These are phyloP conservation scores for Pichia pseudocactophila DNA, from an alignment of 805 yeast genomes.

Conservation along the genomic window DNA sequence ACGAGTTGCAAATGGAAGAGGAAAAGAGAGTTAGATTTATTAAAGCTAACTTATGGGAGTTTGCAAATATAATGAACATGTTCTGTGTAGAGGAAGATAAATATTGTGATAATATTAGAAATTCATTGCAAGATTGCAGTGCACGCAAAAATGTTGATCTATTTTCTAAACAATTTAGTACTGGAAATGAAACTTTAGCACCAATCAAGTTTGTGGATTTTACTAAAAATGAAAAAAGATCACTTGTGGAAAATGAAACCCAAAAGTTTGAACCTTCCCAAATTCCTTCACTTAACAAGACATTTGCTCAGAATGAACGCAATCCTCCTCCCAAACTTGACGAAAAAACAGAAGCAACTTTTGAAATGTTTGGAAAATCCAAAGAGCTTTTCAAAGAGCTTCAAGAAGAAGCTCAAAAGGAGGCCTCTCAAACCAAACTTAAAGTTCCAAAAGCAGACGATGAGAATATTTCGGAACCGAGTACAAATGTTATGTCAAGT, in stretches of 20 bases:
- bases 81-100: constrained; percentile 74
- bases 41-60: constrained; percentile 69
- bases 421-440: constrained; percentile 13
- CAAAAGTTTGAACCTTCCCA: constrained; percentile 12
- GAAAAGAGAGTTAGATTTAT: constrained; percentile 62
- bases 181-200: constrained; percentile 53
- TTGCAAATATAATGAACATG: constrained; percentile 63
- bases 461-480: constrained; percentile 19
- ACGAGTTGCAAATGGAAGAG: constrained; percentile 58
- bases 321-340: constrained; percentile 25
- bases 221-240: constrained; percentile 23
- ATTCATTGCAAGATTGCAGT: constrained; percentile 59
- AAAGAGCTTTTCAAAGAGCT: constrained; percentile 25
- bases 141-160: constrained; percentile 47
- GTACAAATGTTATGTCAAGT: constrained; percentile 25
- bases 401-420: constrained; percentile 21
- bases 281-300: constrained; percentile 13
- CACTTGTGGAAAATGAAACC: background rate
- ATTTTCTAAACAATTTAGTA: constrained; percentile 47
- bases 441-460: constrained; percentile 1
- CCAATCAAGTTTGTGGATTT: constrained; percentile 61
- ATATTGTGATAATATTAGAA: constrained; percentile 62
- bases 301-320: constrained; percentile 9
- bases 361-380: constrained; percentile 22
- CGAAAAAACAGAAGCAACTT: constrained; percentile 19